These are phyloP conservation scores for Strobilomyces dryophilus DNA, from an alignment of 768 basidiomycete species.

Conservation along the genomic window DNA sequence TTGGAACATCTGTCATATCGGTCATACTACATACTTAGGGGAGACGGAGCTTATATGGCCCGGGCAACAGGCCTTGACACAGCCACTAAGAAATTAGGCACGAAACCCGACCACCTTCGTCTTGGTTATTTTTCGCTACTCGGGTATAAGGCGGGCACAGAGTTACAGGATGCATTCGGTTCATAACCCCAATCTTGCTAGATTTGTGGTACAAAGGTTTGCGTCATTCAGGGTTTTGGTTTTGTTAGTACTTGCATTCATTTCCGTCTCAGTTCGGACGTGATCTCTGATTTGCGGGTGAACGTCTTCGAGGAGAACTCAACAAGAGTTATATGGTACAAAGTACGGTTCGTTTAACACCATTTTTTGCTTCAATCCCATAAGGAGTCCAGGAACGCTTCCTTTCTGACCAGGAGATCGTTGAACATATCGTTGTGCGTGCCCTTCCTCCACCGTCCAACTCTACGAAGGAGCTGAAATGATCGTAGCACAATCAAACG, in stretches of 20 bases:
- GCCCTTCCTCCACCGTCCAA: background rate
- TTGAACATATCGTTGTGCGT: slow-evolving; percentile 70
- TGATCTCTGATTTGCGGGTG: slow-evolving; percentile 63
- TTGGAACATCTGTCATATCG: too few relatives aligned
- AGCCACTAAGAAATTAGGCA: slow-evolving; percentile 11
- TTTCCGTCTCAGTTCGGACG: slow-evolving; percentile 56
- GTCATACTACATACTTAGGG: too few relatives aligned
- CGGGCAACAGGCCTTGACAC: slow-evolving; percentile 4
- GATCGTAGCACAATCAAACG: slow-evolving; percentile 58
- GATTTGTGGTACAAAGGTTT: slow-evolving; percentile 32
- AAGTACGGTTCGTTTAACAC: slow-evolving; percentile 40
- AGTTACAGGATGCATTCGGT: slow-evolving; percentile 16
- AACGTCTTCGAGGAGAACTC: slow-evolving; percentile 58
- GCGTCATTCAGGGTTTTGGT: background rate
- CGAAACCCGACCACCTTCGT: slow-evolving; percentile 5
- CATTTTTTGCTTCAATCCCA: slow-evolving; percentile 7
- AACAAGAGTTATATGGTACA: slow-evolving; percentile 66
- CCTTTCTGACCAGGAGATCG: slow-evolving; percentile 67
- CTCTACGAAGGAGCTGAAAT: background rate
- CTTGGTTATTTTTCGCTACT: background rate
- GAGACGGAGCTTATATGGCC: background rate
- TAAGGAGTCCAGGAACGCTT: slow-evolving; percentile 57
- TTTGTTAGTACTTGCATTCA: background rate
- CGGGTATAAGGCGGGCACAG: background rate
- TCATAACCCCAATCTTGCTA: slow-evolving; percentile 26